These are phyloP conservation scores for Saccharomycopsis amapae DNA, from an alignment of 805 yeast genomes.

Conservation along the genomic window DNA sequence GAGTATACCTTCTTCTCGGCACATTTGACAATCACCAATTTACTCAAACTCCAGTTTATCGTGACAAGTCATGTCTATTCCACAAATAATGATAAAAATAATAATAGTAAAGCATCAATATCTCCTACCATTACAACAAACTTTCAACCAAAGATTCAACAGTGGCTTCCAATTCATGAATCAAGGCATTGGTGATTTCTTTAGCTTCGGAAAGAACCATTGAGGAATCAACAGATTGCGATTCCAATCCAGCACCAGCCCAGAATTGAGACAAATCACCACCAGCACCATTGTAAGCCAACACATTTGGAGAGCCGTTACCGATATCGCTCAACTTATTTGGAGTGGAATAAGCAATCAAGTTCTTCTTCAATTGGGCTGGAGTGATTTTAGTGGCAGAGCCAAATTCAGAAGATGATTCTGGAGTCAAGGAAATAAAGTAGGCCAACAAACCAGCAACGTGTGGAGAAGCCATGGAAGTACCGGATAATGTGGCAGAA, in stretches of 20 bases:
- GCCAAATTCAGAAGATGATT: slow-evolving; percentile 54
- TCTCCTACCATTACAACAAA: no score
- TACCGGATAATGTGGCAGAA: slow-evolving; percentile 83
- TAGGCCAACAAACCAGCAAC: slow-evolving; percentile 88
- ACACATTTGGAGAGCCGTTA: slow-evolving; percentile 65
- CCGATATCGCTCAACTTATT: slow-evolving; percentile 54
- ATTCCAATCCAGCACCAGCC: slow-evolving; percentile 24
- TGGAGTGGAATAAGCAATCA: slow-evolving; percentile 62
- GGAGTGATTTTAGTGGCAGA: slow-evolving; percentile 58
- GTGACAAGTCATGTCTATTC: no score
- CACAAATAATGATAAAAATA: no score
- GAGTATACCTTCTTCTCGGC: no score
- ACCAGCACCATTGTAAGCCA: slow-evolving; percentile 80
- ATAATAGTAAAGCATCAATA: no score
- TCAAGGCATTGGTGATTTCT: background rate
- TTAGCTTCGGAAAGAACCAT: background rate
- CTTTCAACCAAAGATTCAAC: background rate
- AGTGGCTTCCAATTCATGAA: background rate
- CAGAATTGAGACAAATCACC: slow-evolving; percentile 60
- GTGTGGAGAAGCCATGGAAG: slow-evolving; percentile 98
- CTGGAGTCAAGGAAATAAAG: slow-evolving; percentile 81
- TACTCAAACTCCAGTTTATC: no score
- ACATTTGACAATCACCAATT: no score
- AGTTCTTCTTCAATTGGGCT: slow-evolving; percentile 65
- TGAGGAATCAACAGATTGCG: background rate